Conservation (phyloP, 352 stramenopile species). For the Pythium phragmiticola region DNA sequence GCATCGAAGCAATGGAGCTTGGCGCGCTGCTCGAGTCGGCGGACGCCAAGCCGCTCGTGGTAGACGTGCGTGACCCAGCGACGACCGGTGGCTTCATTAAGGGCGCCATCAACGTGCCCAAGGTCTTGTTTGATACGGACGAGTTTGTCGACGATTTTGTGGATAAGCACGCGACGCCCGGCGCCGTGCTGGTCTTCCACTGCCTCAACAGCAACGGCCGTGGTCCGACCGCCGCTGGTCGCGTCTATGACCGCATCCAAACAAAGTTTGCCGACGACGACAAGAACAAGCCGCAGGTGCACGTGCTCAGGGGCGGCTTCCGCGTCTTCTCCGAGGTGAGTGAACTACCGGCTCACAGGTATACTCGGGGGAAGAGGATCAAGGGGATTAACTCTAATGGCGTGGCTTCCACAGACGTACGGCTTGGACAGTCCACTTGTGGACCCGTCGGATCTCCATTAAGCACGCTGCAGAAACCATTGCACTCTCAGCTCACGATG, state of each 20-base stretch:
- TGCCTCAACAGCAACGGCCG: constrained; percentile 38
- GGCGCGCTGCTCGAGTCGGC: constrained; percentile 17
- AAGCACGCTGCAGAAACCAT: neutral
- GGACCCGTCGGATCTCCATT: constrained; percentile 23
- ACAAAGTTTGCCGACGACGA: constrained; percentile 8
- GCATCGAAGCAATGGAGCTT: constrained; percentile 29
- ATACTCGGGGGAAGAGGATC: neutral
- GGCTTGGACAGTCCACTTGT: constrained; percentile 20
- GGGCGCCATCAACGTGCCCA: constrained; percentile 36
- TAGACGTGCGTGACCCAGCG: constrained; percentile 36
- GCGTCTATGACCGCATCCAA: constrained; percentile 29
- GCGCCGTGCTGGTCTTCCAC: constrained; percentile 37
- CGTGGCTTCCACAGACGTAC: constrained; percentile 9
- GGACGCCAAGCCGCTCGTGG: constrained; percentile 17
- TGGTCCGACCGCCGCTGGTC: constrained; percentile 24
- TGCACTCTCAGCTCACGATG: neutral
- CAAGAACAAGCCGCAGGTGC: constrained; percentile 28
- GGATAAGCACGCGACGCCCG: constrained; percentile 22
- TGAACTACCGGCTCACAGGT: neutral
- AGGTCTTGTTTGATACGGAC: constrained; percentile 34
- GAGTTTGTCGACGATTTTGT: constrained; percentile 35
- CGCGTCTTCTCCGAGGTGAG: constrained; percentile 32
- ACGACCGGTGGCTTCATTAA: constrained; percentile 37
- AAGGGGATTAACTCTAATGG: no score
- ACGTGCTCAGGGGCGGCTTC: constrained; percentile 34